Evolutionary conservation across 441 rosid genomes (phyloP).

Genomic region (Erodium trifolium): DNA sequence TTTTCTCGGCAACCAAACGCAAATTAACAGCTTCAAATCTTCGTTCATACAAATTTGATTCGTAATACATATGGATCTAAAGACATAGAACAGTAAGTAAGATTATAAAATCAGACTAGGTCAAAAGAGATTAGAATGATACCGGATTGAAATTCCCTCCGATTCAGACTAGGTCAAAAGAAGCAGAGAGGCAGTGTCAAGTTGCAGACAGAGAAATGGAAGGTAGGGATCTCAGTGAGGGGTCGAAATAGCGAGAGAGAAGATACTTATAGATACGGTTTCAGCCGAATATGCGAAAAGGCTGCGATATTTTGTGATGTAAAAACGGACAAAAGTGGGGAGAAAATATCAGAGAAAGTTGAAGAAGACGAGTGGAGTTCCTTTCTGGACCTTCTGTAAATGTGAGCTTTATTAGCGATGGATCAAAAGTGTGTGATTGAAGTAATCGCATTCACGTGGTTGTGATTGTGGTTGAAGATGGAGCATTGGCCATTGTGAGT

Average conservation of each 20-base stretch:
- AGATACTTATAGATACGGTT: constrained; percentile 10
- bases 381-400: background rate
- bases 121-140: constrained; percentile 9
- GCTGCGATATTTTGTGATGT: constrained; percentile 1
- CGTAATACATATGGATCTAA: too few species aligned
- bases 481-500: background rate
- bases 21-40: too few species aligned
- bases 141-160: constrained; percentile 4
- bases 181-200: constrained; percentile 9
- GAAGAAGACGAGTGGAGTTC: background rate
- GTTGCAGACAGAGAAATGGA: constrained; percentile 2
- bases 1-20: background rate
- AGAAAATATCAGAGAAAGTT: background rate
- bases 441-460: constrained; percentile 12
- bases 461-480: constrained; percentile 3
- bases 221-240: background rate
- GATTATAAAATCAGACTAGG: background rate
- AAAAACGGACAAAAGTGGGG: constrained; percentile 10
- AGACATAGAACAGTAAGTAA: background rate
- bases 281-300: constrained; percentile 9
- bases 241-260: constrained; percentile 12
- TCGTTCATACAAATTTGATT: too few species aligned
- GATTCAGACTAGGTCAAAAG: background rate
- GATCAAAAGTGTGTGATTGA: constrained; percentile 1
- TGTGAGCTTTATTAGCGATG: background rate